Evolutionary conservation across 148 eudicot genomes (phyloP).

Genomic region (Beta vulgaris): DNA sequence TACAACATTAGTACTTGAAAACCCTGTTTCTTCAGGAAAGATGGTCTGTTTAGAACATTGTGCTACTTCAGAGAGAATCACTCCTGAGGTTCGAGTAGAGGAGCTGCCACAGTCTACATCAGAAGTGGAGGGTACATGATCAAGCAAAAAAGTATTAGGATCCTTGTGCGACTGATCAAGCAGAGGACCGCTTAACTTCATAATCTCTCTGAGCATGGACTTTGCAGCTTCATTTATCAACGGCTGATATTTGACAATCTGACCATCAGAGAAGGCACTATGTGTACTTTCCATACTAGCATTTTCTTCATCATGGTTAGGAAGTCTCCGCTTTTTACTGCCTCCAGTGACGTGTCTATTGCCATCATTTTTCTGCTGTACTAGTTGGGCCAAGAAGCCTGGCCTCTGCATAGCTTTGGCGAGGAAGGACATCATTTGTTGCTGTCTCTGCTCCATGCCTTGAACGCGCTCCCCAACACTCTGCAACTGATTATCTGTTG

Average conservation of each 20-base stretch:
- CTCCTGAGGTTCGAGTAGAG: slow-evolving; percentile 38
- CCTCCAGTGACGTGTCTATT: slow-evolving; percentile 49
- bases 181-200: slow-evolving; percentile 50
- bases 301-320: slow-evolving; percentile 55
- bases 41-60: slow-evolving; percentile 36
- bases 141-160: slow-evolving; percentile 48
- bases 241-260: slow-evolving; percentile 68
- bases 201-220: slow-evolving; percentile 60
- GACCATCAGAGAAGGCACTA: slow-evolving; percentile 45
- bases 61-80: slow-evolving; percentile 55
- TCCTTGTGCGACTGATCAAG: slow-evolving; percentile 44
- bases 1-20: slow-evolving; percentile 20
- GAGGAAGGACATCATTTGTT: slow-evolving; percentile 84
- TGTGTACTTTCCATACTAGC: slow-evolving; percentile 31
- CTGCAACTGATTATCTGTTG: slow-evolving; percentile 69
- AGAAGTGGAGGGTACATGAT: slow-evolving; percentile 32
- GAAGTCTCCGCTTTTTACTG: slow-evolving; percentile 72
- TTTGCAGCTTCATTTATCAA: slow-evolving; percentile 78
- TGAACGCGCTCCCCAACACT: slow-evolving; percentile 73
- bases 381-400: slow-evolving; percentile 65
- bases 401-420: slow-evolving; percentile 86
- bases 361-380: slow-evolving; percentile 56
- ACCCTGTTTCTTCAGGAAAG: slow-evolving; percentile 33
- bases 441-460: slow-evolving; percentile 68
- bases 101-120: slow-evolving; percentile 36